These are phyloP conservation scores for Macrolepiota fuliginosa DNA, from an alignment of 768 basidiomycete species.

Conservation along the genomic window DNA sequence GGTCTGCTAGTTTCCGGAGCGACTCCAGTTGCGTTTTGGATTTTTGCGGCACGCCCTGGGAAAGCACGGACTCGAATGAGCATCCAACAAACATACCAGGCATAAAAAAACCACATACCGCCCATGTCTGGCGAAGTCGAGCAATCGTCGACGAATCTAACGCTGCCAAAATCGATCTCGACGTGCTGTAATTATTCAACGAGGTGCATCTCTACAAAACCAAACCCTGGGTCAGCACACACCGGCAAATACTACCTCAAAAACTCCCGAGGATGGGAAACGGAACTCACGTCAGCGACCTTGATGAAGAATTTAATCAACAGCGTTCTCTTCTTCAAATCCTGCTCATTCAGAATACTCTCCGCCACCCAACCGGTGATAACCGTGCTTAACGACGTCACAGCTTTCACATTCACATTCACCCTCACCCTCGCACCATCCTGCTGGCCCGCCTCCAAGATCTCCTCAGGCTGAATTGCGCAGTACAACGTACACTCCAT, in stretches of 20 bases:
- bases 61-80: slow-evolving; percentile 1
- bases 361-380: slow-evolving; percentile 97
- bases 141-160: slow-evolving; percentile 95
- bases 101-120: slow-evolving; percentile 48
- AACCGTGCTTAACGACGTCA: slow-evolving; percentile 85
- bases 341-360: slow-evolving; percentile 86
- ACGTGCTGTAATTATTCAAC: slow-evolving; percentile 88
- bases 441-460: slow-evolving; percentile 80
- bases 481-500: slow-evolving; percentile 91
- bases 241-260: slow-evolving; percentile 10
- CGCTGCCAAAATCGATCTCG: slow-evolving; percentile 90
- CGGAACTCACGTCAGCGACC: slow-evolving; percentile 73
- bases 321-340: slow-evolving; percentile 76
- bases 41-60: slow-evolving; percentile 81
- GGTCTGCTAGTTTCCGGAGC: slow-evolving; percentile 85
- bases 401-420: slow-evolving; percentile 73
- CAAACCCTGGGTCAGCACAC: slow-evolving; percentile 4
- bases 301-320: slow-evolving; percentile 94
- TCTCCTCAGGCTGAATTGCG: slow-evolving; percentile 82
- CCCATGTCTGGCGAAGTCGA: slow-evolving; percentile 91
- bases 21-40: slow-evolving; percentile 75
- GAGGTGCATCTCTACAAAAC: slow-evolving; percentile 72
- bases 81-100: not conserved
- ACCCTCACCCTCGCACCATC: slow-evolving; percentile 42
- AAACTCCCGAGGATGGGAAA: slow-evolving; percentile 4